Percentiles rank a stretch among this genome's conserved stretches.
phyloP scores from a whole-genome alignment of 495 filamentous ascomycete genomes.

The Copromyces sp. region DNA sequence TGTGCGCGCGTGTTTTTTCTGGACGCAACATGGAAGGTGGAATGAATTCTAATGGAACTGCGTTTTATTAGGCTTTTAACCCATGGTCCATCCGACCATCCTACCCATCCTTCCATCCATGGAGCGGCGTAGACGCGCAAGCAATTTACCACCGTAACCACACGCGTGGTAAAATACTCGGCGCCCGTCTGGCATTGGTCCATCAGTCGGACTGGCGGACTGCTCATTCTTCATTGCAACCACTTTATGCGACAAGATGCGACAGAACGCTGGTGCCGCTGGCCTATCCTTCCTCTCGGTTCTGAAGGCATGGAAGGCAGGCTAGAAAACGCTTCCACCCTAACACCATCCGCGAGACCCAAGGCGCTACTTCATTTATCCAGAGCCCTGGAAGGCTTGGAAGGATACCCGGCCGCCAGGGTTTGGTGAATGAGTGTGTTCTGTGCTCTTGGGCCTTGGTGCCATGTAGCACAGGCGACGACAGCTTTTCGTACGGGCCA shows the following conservation, averaged over 20 bases:
- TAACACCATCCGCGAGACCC: neutral
- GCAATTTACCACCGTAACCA: neutral
- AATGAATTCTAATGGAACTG: neutral
- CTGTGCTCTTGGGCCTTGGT: neutral
- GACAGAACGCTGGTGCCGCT: neutral
- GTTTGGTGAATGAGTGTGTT: neutral
- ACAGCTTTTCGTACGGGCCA: neutral
- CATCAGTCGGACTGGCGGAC: neutral
- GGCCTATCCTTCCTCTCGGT: neutral
- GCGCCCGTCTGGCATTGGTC: neutral
- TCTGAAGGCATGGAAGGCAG: neutral
- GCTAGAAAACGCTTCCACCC: neutral
- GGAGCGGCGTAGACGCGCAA: neutral
- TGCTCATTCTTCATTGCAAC: neutral
- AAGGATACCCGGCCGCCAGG: neutral
- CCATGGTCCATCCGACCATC: neutral
- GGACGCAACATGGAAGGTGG: neutral
- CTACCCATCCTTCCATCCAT: neutral
- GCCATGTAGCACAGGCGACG: neutral
- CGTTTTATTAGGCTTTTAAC: neutral
- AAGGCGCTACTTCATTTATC: neutral
- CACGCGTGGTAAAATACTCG: neutral
- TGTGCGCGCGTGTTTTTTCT: neutral
- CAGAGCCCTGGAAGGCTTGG: neutral
- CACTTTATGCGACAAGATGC: neutral